Conservation (phyloP, 2,329 filamentous ascomycete genomes). For the Colletotrichum incanum region DNA sequence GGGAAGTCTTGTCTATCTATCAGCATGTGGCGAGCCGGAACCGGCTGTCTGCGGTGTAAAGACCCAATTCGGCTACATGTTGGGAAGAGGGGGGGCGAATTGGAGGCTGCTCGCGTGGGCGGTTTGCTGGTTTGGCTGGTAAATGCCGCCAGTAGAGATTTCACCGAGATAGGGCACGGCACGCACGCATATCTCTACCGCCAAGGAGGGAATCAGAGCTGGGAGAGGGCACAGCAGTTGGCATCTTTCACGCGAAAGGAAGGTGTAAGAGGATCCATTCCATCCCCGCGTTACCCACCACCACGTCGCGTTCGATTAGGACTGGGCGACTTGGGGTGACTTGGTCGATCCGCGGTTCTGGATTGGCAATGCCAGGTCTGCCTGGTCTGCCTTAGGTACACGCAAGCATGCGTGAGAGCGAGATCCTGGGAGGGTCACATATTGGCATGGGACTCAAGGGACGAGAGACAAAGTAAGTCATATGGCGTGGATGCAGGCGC, state of each 20-base stretch:
- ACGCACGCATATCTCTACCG: slow-evolving; percentile 25
- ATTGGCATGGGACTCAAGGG: background rate
- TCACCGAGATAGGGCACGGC: slow-evolving; percentile 34
- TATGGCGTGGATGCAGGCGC: background rate
- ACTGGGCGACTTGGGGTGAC: slow-evolving; percentile 13
- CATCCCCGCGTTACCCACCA: slow-evolving; percentile 40
- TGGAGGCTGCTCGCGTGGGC: slow-evolving; percentile 9
- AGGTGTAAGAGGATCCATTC: slow-evolving; percentile 41
- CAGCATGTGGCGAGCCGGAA: slow-evolving; percentile 34
- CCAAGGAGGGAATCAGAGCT: slow-evolving; percentile 34
- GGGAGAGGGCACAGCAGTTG: slow-evolving; percentile 28
- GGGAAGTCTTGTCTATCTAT: slow-evolving; percentile 38
- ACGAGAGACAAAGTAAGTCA: slow-evolving; percentile 7
- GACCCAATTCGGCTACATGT: slow-evolving; percentile 6
- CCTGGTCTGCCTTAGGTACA: background rate
- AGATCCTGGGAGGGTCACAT: background rate
- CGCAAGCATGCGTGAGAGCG: background rate
- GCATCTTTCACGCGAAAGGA: slow-evolving; percentile 42
- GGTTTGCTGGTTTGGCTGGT: background rate
- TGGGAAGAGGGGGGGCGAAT: background rate
- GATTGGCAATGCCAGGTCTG: slow-evolving; percentile 13
- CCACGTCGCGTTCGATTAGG: slow-evolving; percentile 23
- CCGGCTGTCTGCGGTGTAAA: slow-evolving; percentile 27
- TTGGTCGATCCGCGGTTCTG: slow-evolving; percentile 31
- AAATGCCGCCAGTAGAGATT: background rate